A percentile compares a stretch with the other conserved stretches of the same genome.
phyloP scores from a whole-genome alignment of 805 yeast genomes.

The Saccharomycopsis sp. region DNA sequence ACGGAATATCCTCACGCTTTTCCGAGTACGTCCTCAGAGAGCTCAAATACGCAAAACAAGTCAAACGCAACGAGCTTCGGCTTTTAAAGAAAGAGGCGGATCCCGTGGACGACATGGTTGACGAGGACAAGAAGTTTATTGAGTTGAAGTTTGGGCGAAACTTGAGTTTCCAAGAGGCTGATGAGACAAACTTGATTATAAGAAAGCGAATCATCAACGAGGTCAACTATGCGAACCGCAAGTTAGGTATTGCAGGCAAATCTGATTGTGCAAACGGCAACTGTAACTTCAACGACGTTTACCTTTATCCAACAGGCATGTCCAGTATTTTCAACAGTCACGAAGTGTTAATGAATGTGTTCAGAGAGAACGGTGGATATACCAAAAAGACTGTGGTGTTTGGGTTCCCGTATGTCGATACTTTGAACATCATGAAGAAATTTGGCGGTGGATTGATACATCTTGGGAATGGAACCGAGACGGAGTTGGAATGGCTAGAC shows the following conservation, averaged over 20 bases:
- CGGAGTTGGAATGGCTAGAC: slow-evolving; percentile 57
- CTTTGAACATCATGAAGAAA: slow-evolving; percentile 74
- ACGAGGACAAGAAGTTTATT: slow-evolving; percentile 59
- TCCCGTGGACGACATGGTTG: slow-evolving; percentile 29
- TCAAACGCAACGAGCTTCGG: slow-evolving; percentile 21
- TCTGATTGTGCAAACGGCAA: slow-evolving; percentile 12
- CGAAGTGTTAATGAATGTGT: slow-evolving; percentile 24
- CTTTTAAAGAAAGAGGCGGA: slow-evolving; percentile 15
- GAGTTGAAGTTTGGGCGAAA: slow-evolving; percentile 91
- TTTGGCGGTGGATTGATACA: slow-evolving; percentile 91
- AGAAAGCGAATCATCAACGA: slow-evolving; percentile 63
- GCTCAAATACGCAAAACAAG: slow-evolving; percentile 33
- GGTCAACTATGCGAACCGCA: not conserved
- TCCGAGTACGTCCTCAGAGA: slow-evolving; percentile 79
- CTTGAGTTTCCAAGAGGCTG: slow-evolving; percentile 67
- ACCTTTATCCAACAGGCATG: slow-evolving; percentile 88
- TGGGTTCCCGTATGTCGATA: slow-evolving; percentile 95
- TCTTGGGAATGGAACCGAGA: slow-evolving; percentile 76
- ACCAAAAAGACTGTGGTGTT: slow-evolving; percentile 73
- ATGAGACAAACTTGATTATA: slow-evolving; percentile 69
- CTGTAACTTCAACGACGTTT: slow-evolving; percentile 57
- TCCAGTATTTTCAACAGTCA: slow-evolving; percentile 83
- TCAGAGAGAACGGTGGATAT: slow-evolving; percentile 43
- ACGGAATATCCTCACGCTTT: slow-evolving; percentile 85
- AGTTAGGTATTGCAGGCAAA: slow-evolving; percentile 11